Conservation (phyloP, 176 grass and related monocot species). For the Miscanthus lutarioriparius region DNA sequence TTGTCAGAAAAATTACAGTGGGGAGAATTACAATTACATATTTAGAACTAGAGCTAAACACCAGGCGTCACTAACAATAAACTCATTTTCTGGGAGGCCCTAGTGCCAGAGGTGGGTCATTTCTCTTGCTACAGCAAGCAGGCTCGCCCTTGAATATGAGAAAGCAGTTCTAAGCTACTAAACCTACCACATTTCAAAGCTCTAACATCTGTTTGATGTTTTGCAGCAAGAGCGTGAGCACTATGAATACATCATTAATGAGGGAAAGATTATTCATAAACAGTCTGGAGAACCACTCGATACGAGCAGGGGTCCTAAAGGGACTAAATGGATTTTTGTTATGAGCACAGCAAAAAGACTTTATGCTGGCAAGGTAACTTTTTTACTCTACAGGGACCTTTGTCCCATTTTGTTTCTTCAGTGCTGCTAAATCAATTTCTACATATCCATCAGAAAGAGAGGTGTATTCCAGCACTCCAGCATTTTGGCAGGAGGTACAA, state of each 20-base stretch:
- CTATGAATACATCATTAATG: conserved; percentile 59
- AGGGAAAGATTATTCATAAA: conserved; percentile 70
- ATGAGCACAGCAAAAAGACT: conserved; percentile 72
- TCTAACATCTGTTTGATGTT: conserved; percentile 18
- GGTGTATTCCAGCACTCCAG: conserved; percentile 93
- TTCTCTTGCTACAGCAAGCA: too few species aligned
- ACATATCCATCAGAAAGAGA: conserved; percentile 63
- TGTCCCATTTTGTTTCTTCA: background rate
- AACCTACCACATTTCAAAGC: background rate
- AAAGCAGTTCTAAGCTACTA: background rate
- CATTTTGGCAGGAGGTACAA: conserved; percentile 89
- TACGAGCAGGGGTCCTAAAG: conserved; percentile 59
- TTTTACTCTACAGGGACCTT: conserved; percentile 6
- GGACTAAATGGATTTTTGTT: conserved; percentile 94
- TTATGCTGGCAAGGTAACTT: conserved; percentile 82
- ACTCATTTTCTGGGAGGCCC: background rate
- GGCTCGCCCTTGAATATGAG: too few species aligned
- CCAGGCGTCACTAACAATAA: background rate
- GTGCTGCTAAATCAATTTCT: background rate
- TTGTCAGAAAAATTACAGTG: background rate
- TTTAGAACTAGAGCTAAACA: background rate
- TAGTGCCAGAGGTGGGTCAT: background rate
- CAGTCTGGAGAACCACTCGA: conserved; percentile 61
- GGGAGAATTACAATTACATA: too few species aligned
- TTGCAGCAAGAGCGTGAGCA: conserved; percentile 81